Base-by-base conservation (phyloP, 2,329 filamentous ascomycete species). In the Capronia coronata region DNA sequence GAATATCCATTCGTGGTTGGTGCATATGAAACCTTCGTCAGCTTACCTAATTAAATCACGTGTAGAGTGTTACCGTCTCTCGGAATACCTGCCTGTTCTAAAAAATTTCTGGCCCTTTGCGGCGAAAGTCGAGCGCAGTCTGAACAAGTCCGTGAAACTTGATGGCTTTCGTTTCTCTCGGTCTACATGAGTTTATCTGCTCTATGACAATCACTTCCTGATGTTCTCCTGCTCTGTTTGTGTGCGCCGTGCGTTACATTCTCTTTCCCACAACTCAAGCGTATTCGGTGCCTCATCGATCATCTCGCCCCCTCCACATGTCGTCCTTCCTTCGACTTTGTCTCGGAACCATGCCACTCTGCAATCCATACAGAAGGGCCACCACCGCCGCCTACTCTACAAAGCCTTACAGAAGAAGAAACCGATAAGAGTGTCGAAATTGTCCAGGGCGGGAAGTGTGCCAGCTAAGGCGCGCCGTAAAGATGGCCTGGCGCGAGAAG, bases 151-250 rank as follows among this genome's bases (percentile, higher is more conserved):
- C 30, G 18, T 25, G 3, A 35, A 14, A 41, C 23, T 43, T 29
- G 16, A 29, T 40, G 10, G 19, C 38, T 27, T 18, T 38, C 39
- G 10, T 13, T 22, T 48, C 44, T 25, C 19, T 40, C n/a, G 9
- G 4, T 9, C 21, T 23, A n/a, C n/a, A n/a, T n/a, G 7, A 8
- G 7, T 18, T 16, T 27, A 45, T 34, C 14, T 42, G 14, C 4
- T 25, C 45, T 45, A n/a, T 18, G 21, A 32, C 18, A 43, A 14
- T 14, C n/a, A 34, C 32, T 19, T 45, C 49, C 47, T 46, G 32
- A 61, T 61, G 59, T 49, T 58, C 32, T 46, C 43, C 16, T 61
- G 59, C 49, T 44, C 46, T 46, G 48, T 49, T 41, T 61, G 58
- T 52, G 30, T 58, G 32, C 56, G 52, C 34, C 48, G 56, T 32